Evolutionary conservation across 495 filamentous ascomycete species (phyloP).

Genomic region (Opeltia flavorubescens): DNA sequence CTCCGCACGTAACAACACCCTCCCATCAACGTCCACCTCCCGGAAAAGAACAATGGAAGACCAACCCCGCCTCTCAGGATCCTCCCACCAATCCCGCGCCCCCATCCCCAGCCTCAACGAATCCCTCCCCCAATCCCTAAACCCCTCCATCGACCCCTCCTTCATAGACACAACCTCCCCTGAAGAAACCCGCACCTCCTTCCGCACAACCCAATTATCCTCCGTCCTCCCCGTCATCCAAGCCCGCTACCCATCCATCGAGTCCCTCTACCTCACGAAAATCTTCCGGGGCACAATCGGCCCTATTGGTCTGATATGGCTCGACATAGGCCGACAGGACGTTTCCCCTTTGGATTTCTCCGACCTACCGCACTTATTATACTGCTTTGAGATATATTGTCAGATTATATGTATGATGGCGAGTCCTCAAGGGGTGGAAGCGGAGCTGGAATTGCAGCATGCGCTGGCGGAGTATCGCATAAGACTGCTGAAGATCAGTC

Average conservation of each 20-base stretch:
- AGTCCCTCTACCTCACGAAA: conserved; percentile 10
- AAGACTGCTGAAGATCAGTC: conserved; percentile 6
- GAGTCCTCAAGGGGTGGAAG: background rate
- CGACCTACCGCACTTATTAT: conserved; percentile 59
- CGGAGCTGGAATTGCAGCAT: conserved; percentile 7
- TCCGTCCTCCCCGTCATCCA: conserved; percentile 6
- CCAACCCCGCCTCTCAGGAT: background rate
- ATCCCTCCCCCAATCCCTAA: background rate
- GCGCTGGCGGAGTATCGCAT: conserved; percentile 9
- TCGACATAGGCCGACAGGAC: conserved; percentile 20
- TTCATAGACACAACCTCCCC: conserved; percentile 5
- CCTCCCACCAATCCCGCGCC: background rate
- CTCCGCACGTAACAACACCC: too few relatives aligned
- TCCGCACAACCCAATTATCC: conserved; percentile 5
- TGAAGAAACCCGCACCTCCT: conserved; percentile 9
- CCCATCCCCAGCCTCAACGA: background rate
- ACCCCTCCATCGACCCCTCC: background rate
- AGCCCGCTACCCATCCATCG: conserved; percentile 9
- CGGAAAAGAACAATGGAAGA: too few relatives aligned
- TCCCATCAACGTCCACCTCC: too few relatives aligned
- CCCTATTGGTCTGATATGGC: conserved; percentile 8
- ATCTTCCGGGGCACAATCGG: conserved; percentile 13
- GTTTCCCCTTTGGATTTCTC: conserved; percentile 35
- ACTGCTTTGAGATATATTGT: conserved; percentile 14
- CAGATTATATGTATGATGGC: conserved; percentile 8